These are phyloP conservation scores for Candida glucosophila DNA, from an alignment of 1,139 yeast species.

Conservation along the genomic window DNA sequence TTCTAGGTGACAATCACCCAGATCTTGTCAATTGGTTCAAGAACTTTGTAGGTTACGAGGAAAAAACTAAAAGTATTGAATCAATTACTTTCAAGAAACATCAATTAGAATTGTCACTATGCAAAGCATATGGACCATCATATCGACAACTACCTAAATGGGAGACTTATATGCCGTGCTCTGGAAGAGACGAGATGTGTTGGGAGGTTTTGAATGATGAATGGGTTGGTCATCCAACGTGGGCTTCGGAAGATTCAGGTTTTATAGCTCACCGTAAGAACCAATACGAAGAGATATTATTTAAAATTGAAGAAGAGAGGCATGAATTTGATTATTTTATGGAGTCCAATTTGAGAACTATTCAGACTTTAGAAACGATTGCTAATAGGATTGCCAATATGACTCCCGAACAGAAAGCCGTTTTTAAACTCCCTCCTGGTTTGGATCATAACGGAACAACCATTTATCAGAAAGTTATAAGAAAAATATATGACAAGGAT, in stretches of 20 bases:
- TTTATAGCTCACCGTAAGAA: constrained; percentile 96
- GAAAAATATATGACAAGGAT: constrained; percentile 88
- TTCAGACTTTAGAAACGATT: constrained; percentile 90
- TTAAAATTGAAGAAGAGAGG: constrained; percentile 94
- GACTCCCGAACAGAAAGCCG: constrained; percentile 82
- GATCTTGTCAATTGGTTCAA: constrained; percentile 90
- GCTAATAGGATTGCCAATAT: constrained; percentile 91
- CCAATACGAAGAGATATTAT: constrained; percentile 91
- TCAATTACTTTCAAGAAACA: constrained; percentile 85
- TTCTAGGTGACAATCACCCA: constrained; percentile 65
- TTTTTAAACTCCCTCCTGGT: constrained; percentile 84
- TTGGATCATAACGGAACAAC: constrained; percentile 86
- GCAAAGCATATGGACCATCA: constrained; percentile 88
- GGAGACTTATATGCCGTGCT: constrained; percentile 95
- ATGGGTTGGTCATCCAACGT: constrained; percentile 99
- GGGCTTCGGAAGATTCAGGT: constrained; percentile 99
- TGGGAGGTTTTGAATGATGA: constrained; percentile 98
- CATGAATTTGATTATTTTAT: constrained; percentile 93
- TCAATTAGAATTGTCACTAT: constrained; percentile 76
- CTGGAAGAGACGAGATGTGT: constrained; percentile 98
- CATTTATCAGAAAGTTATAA: constrained; percentile 84
- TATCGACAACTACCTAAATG: constrained; percentile 89
- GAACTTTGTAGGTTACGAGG: constrained; percentile 81
- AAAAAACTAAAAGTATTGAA: constrained; percentile 70
- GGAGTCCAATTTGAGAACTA: constrained; percentile 90